Evolutionary conservation across 176 grass and related monocot species (phyloP).

Genomic region (Miscanthus lutarioriparius): DNA sequence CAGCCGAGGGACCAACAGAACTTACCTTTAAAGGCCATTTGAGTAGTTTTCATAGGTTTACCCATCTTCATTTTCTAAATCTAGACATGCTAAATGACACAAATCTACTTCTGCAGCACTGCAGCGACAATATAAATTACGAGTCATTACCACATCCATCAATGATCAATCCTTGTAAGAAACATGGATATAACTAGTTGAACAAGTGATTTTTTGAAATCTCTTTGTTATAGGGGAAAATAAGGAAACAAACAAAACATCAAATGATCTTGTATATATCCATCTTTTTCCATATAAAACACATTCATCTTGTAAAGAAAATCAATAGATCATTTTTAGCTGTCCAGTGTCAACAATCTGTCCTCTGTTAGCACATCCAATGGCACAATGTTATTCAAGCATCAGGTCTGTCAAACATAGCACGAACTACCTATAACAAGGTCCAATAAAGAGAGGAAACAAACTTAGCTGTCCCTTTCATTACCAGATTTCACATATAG

Average conservation of each 20-base stretch:
- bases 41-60: background rate
- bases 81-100: background rate
- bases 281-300: background rate
- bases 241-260: constrained; percentile 3
- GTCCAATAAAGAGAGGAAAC: background rate
- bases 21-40: background rate
- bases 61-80: background rate
- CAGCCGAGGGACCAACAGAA: no score
- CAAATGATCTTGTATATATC: background rate
- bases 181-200: background rate
- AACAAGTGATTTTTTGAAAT: background rate
- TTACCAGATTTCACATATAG: background rate
- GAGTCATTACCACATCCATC: background rate
- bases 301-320: background rate
- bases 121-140: background rate
- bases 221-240: background rate
- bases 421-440: background rate
- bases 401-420: background rate
- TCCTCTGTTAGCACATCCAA: background rate
- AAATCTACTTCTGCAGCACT: background rate
- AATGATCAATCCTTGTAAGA: background rate
- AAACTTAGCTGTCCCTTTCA: background rate
- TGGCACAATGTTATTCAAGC: background rate
- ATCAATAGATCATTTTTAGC: background rate
- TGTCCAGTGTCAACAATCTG: background rate